Evolutionary conservation across 169 alveolate genomes (phyloP).

Genomic region (Amoebophrya sp.): DNA sequence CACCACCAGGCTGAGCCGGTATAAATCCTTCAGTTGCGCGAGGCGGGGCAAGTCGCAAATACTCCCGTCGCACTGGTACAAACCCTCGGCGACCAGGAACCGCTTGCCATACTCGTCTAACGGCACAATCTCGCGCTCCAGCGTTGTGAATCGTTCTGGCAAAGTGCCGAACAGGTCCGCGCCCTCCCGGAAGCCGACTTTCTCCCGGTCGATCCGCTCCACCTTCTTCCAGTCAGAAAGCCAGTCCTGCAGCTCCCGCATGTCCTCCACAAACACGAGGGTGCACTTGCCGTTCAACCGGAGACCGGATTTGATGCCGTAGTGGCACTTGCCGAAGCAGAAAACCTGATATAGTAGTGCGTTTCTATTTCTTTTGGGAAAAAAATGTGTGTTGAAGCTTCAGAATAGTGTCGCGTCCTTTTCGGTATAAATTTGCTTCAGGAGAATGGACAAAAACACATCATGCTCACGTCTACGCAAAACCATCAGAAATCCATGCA

Average conservation of each 20-base stretch:
- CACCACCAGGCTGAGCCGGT: neutral
- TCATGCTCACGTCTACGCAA: too few species aligned
- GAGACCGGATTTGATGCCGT: neutral
- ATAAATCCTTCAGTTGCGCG: neutral
- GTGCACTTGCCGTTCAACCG: slow-evolving; percentile 22
- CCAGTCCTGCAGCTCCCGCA: neutral
- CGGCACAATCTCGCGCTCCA: neutral
- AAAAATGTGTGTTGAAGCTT: too few species aligned
- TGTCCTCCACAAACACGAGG: neutral
- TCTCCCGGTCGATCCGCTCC: neutral
- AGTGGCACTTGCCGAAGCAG: neutral
- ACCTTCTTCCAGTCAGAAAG: neutral
- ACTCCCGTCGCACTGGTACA: neutral
- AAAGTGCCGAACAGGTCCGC: neutral
- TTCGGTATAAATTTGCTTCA: too few species aligned
- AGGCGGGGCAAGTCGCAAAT: neutral
- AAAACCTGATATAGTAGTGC: too few species aligned
- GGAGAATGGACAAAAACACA: too few species aligned
- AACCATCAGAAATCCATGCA: too few species aligned
- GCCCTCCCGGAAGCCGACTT: neutral
- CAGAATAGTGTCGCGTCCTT: too few species aligned
- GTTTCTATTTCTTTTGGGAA: too few species aligned
- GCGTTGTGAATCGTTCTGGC: neutral
- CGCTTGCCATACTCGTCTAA: neutral
- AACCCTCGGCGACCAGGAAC: neutral